These are phyloP conservation scores for Crucihimalaya himalaica DNA, from an alignment of 345 rosid genomes.

Conservation along the genomic window DNA sequence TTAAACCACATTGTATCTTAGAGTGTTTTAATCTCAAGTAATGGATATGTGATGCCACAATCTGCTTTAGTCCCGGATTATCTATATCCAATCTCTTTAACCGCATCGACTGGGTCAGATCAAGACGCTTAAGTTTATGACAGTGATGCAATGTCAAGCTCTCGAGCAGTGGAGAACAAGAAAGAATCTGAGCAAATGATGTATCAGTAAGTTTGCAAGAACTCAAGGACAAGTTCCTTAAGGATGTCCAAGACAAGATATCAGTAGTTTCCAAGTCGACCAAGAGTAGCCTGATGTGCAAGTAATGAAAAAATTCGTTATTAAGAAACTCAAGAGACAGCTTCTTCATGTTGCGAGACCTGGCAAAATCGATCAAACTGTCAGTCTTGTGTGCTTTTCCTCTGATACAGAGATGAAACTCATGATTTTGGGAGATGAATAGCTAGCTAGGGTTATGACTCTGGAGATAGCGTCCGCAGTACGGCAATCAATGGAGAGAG, in stretches of 20 bases:
- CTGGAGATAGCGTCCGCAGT: too few relatives aligned
- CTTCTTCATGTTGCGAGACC: background rate
- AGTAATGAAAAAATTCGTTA: background rate
- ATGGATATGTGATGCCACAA: background rate
- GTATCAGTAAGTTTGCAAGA: background rate
- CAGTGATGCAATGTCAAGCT: background rate
- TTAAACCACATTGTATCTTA: background rate
- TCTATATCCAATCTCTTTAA: background rate
- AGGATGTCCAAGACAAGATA: background rate
- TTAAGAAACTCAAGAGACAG: background rate
- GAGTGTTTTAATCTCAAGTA: background rate
- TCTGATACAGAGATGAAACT: background rate
- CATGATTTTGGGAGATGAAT: background rate
- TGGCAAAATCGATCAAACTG: background rate
- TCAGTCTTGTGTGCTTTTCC: background rate
- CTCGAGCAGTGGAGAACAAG: background rate
- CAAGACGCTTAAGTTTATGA: background rate
- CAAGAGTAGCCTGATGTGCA: background rate
- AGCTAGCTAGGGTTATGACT: background rate
- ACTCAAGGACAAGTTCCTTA: background rate
- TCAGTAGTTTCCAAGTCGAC: background rate
- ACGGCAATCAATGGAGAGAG: too few relatives aligned
- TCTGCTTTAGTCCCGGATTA: background rate
- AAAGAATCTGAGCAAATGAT: background rate
- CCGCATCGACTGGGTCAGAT: background rate